Base-by-base conservation (phyloP, 2,329 filamentous ascomycete genomes). In the Sporothrix mexicana region DNA sequence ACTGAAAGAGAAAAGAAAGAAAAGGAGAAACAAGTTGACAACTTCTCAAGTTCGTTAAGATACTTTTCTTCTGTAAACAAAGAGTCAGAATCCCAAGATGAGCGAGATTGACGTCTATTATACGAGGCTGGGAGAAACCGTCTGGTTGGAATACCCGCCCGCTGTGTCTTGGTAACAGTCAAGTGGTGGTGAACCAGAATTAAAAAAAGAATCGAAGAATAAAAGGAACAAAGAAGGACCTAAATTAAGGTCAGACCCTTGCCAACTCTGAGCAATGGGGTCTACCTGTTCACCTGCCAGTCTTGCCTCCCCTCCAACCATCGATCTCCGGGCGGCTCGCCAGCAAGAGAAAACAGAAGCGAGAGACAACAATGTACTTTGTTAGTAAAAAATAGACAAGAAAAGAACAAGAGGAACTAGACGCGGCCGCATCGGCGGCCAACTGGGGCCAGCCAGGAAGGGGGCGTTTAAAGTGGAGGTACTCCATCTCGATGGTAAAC, bases 321-420 rank as follows among this genome's bases (percentile, higher is more conserved):
- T 30, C 25, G 30, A 51, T 67, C 17, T 64, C n/a, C 62, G 17
- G 70, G 73, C 73, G 73, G 73, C 73, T 68, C 70, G 72, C 69
- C 62, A 15, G 69, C 59, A 55, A 20, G 62, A 25, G 7, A 20
- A 43, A 57, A 20, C 13, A 51, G 5, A 61, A 10, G 25, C 15
- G 25, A 10, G 25, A 36, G 30, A 36, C 30, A 36, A 36, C 30
- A 36, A 7, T 36, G 30, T 36, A 36, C 30, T 36, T 7, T 36
- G 30, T 36, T 36, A 36, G 30, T 36, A 36, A 36, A 36, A 36
- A 36, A 36, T n/a, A 36, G 30, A 36, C 30, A 36, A 36, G 30
- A 36, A 36, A 36, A 36, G 30, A 36, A 36, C 30, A 36, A 36
- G 30, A 36, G 30, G 30, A 36, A 36, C 30, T 51, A 53, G 25